Evolutionary conservation across 2,329 filamentous ascomycete species (phyloP), one percentile per base, ranked within the genome.

Genomic region (Aureobasidium subglaciale): DNA sequence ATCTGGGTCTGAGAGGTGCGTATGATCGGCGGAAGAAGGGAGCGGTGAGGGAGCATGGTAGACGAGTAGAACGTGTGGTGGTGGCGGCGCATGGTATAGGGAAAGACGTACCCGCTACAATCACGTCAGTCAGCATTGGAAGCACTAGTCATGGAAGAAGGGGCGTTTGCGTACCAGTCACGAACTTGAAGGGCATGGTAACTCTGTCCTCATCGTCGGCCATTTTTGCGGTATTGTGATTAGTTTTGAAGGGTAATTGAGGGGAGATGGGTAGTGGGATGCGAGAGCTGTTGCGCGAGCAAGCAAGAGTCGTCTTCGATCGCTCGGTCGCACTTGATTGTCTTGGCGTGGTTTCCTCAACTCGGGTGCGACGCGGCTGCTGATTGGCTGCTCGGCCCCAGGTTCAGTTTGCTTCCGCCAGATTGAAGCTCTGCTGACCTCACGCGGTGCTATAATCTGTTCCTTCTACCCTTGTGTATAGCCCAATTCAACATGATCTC

Each of bases 101-200:
- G 27, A 43, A 20, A 22, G 50, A 48, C 42, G 52, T 45, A 46
- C 52, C 40, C 52, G 42, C 40, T 55, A n/a, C 37, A 55, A 38
- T 46, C 53, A 58, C 45, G 57, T 50, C 41, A 57, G 62, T 66
- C 57, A 64, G 61, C 60, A 57, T 59, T 41, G 15, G 24, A 16
- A n/a, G n/a, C n/a, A 55, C 52, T 34, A 55, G 56, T 63, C 63
- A 63, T 63, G 62, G 60, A 64, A 61, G 69, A 69, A 69, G 70
- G 52, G 43, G 58, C 55, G 29, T 24, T 45, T 40, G 74, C 89
- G 75, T 83, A 96, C 91, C 92, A 79, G 92, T 97, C 71, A 97
- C 93, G 80, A 97, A 97, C 88, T 99, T 99, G 87, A 99, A 99
- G 77, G 95, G 95, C 86, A 96, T 99, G 78, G 91, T 96, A 75